Base-by-base conservation (phyloP, 495 filamentous ascomycete genomes). In the Hypoxylon fragiforme region DNA sequence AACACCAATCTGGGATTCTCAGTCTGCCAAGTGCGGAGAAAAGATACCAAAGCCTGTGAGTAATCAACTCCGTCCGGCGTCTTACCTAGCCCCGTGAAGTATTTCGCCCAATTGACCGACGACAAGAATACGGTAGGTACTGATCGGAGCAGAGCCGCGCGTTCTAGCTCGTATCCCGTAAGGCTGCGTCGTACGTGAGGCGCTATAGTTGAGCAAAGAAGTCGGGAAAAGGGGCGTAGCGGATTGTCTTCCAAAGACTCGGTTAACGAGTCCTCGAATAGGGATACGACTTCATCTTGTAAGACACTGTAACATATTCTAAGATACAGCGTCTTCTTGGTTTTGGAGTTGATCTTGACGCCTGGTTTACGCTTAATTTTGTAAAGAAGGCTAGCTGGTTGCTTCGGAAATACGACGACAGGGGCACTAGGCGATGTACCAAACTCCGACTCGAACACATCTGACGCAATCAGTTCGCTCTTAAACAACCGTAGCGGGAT, bases 331-430 rank as follows among this genome's bases (percentile, higher is more conserved):
- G 77, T 77, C 55, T 77, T 80, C 7, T 72, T 62, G 21, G 55
- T 63, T 46, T 76, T 80, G 1, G 67, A 53, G 2, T 36, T 60
- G 11, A 64, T 49, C 41, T 65, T 57, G 0, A 64, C 64, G 8
- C 58, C 67, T 6, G 50, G 36, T 31, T 74, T 77, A n/a, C 73
- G 65, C 4, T 60, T 78, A 47, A 96, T 89, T 66, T 88, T 90
- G 70, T 94, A 96, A 1, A 90, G 73, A n/a, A 96, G 71, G 18
- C 85, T 86, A 2, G 88, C 85, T 0, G 95, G 90, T 57, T 95
- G 89, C 44, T 85, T 86, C 1, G 87, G 81, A 65, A 91, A 95
- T 6, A 96, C 82, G 34, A 85, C 69, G 11, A 87, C 71, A 7
- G 84, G 77, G 1, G 77, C 70, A 30, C 70, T 71, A 12, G 82